These are phyloP conservation scores for Crucibulum parvulum DNA, from an alignment of 1,284 basidiomycete species.

Conservation along the genomic window DNA sequence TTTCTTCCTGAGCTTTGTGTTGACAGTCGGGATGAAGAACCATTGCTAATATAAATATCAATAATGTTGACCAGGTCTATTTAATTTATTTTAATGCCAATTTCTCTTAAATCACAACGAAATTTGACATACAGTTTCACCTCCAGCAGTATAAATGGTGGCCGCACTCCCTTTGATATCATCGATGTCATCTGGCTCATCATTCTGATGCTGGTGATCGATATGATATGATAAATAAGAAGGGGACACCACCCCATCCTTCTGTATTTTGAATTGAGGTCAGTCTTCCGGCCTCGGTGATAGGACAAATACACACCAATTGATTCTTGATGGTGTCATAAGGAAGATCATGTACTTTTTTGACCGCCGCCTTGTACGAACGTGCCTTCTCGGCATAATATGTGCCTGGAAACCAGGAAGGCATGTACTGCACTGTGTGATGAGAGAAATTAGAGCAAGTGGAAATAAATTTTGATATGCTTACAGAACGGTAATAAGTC, in stretches of 20 bases:
- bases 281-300: background rate
- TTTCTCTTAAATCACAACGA: background rate
- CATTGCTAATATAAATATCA: slow-evolving; percentile 2
- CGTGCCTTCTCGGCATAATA: slow-evolving; percentile 19
- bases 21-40: slow-evolving; percentile 23
- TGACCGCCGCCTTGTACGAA: background rate
- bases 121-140: slow-evolving; percentile 15
- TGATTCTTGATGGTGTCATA: slow-evolving; percentile 12
- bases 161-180: slow-evolving; percentile 14
- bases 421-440: slow-evolving; percentile 19
- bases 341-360: slow-evolving; percentile 17
- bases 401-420: slow-evolving; percentile 28
- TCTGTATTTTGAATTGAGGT: slow-evolving; percentile 5
- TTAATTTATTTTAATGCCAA: background rate
- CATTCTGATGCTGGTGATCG: slow-evolving; percentile 3
- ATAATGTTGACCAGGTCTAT: slow-evolving; percentile 1
- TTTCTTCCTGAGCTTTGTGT: slow-evolving; percentile 26
- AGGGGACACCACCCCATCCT: slow-evolving; percentile 13
- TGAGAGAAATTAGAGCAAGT: background rate
- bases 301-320: slow-evolving; percentile 12
- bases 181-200: background rate
- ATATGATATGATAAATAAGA: slow-evolving; percentile 16
- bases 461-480: background rate
- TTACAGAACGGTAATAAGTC: slow-evolving; percentile 27
- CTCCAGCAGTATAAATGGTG: slow-evolving; percentile 16